These are phyloP conservation scores for Inosperma sp. DNA, from an alignment of 768 basidiomycete species.

Conservation along the genomic window DNA sequence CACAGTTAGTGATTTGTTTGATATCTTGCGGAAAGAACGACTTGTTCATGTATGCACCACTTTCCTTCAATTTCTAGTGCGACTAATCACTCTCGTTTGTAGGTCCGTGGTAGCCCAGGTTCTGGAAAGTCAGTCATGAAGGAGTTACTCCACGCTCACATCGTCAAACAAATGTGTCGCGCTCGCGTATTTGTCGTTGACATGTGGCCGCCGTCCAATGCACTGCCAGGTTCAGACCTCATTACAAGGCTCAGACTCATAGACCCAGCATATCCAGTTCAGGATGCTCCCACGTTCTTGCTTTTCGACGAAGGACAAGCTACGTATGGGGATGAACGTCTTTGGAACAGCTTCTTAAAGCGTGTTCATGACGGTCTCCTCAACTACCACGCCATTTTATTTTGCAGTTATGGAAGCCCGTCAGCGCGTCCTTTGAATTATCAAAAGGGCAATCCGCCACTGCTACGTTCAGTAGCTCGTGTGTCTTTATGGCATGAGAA, in stretches of 20 bases:
- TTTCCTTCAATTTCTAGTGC: background rate
- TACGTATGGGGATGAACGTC: background rate
- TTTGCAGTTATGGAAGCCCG: conserved; percentile 4
- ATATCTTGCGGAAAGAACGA: background rate
- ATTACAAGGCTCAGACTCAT: background rate
- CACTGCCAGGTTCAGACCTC: background rate
- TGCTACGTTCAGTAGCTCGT: background rate
- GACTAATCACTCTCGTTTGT: background rate
- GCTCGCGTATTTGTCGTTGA: background rate
- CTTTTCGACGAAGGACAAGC: conserved; percentile 1
- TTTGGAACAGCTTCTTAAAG: background rate
- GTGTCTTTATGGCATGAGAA: conserved; percentile 2
- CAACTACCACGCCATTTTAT: background rate
- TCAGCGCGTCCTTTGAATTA: conserved; percentile 2
- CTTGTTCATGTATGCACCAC: conserved; percentile 2
- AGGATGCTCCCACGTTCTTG: background rate
- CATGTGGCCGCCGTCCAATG: background rate
- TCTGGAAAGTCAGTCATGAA: background rate
- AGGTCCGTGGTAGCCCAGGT: background rate
- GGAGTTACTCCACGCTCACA: background rate
- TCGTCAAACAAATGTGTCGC: background rate
- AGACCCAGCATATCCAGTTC: background rate
- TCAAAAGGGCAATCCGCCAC: background rate
- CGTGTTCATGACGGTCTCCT: background rate
- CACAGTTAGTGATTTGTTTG: conserved; percentile 2